Evolutionary conservation across 2,329 filamentous ascomycete genomes (phyloP), one percentile per base, ranked within the genome.

Genomic region (Teratosphaeria nubilosa): DNA sequence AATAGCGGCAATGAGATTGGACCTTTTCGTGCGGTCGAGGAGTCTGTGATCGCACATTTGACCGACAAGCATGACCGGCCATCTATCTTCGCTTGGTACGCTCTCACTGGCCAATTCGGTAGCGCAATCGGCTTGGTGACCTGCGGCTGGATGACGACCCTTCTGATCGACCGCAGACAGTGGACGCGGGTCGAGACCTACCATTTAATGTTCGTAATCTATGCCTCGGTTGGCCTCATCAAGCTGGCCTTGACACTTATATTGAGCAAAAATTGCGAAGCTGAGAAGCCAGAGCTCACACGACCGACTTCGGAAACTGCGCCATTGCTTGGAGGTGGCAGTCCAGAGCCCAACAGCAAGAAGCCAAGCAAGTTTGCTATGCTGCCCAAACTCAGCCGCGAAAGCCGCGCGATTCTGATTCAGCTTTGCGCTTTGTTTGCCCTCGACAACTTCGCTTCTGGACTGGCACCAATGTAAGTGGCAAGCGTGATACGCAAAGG

Each of bases 351-450:
- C 10, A 41, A 16, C 16, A 7, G 11, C 5, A 56, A 55, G 45
- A 52, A 56, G 24, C 22, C 54, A 14, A 52, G 45, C 32, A 45
- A 37, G 20, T 54, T 56, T 24, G 27, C 54, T 16, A 11, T 53
- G 32, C 54, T 56, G 25, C 50, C 54, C 56, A 51, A 20, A 16
- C 24, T 58, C 14, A 55, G 52, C 32, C 6, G 10, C 50, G 53
- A 56, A 30, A 56, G 51, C 37, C 32, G 53, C 9, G 16, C 32
- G 5, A 63, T 55, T 9, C 56, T 88, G 1, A 65, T 80, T 32
- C 80, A 82, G 53, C 76, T 91, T 0, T 86, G 84, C 64, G 72
- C 86, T 6, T 74, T 91, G 0, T 87, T 90, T 68, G 80, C 79
- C 2, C 67, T 90, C 16, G 87, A 90, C 69, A 80, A 83, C 0